Percentiles rank a stretch among this genome's conserved stretches.
These are phyloP conservation scores for Collybia sordida DNA, from an alignment of 768 basidiomycete species.

Conservation along the genomic window DNA sequence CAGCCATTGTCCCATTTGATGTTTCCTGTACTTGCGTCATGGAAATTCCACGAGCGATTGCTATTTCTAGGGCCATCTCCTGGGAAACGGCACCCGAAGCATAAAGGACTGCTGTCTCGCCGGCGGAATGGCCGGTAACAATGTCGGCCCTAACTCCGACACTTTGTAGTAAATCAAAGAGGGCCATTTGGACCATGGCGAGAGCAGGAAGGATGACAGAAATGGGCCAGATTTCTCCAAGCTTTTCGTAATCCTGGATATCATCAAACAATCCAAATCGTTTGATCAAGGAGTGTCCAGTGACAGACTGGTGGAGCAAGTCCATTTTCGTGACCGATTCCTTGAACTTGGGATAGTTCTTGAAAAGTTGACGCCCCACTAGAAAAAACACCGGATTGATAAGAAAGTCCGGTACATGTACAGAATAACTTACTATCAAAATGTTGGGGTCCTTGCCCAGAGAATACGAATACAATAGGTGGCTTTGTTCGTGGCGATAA, in stretches of 20 bases:
- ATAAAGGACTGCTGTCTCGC: slow-evolving; percentile 43
- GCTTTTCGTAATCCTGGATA: slow-evolving; percentile 11
- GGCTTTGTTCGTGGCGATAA: slow-evolving; percentile 22
- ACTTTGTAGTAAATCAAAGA: slow-evolving; percentile 37
- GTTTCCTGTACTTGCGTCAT: slow-evolving; percentile 29
- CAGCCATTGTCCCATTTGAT: slow-evolving; percentile 43
- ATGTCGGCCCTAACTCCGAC: slow-evolving; percentile 36
- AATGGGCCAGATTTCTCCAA: slow-evolving; percentile 28
- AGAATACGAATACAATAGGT: slow-evolving; percentile 36
- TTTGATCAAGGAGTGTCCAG: slow-evolving; percentile 34
- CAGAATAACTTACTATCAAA: slow-evolving; percentile 27
- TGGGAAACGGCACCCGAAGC: slow-evolving; percentile 41
- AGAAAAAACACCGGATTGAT: background rate
- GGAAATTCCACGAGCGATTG: slow-evolving; percentile 39
- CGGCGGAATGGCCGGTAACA: slow-evolving; percentile 48
- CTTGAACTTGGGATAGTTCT: slow-evolving; percentile 33
- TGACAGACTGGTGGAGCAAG: slow-evolving; percentile 22
- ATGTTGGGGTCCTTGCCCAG: slow-evolving; percentile 41
- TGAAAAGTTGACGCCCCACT: slow-evolving; percentile 39
- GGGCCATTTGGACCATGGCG: slow-evolving; percentile 44
- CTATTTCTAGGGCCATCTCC: slow-evolving; percentile 40
- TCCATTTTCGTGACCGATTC: slow-evolving; percentile 37
- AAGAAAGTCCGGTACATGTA: background rate
- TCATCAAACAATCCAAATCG: slow-evolving; percentile 34
- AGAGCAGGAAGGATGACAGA: slow-evolving; percentile 39